Base-by-base conservation (phyloP, 2,329 filamentous ascomycete genomes). In the Xylariaceae sp. region DNA sequence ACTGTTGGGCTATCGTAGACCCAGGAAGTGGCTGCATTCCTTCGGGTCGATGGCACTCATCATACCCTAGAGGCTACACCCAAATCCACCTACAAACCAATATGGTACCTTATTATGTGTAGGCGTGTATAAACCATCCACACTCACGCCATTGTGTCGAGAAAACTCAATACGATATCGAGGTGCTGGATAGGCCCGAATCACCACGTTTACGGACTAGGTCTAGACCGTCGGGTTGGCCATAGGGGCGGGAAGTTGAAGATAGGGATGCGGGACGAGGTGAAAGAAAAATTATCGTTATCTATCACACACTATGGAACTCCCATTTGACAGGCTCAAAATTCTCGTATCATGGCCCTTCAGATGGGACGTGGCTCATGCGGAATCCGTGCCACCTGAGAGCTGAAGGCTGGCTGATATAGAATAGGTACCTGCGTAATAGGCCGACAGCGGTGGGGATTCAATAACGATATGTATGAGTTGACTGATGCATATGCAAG, bases 401-500 rank as follows among this genome's bases (percentile, higher is more conserved):
- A 54, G 56, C 56, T 54, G 50, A 44, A 16, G 19, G 26, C 3
- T 29, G 16, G 26, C 29, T 49, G 48, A 31, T 28, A 28, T 44
- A 6, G n/a, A 12, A 23, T n/a, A n/a, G n/a, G 39, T 19, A 40
- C 12, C 6, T 36, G 21, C 16, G 11, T 33, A 12, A 49, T 45
- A 33, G 39, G 39, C 28, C 12, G 39, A 28, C 26, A 24, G 28
- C 16, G 39, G 37, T 41, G 50, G 26, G 54, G 50, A 46, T 46
- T 12, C 31, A 50, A 54, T 54, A 49, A 29, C 37, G 5, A 29
- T 52, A 49, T 53, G 37, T 33, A 39, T 31, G 37, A 45, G n/a
- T 21, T n/a, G 40, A 6, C 23, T 14, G 48, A 28, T 54, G 23
- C 48, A 37, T 40, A 51, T 54, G 50, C 50, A 54, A 28, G 28